phyloP scores from a whole-genome alignment of 2,329 filamentous ascomycete species.

The Thermomyces lanuginosus region DNA sequence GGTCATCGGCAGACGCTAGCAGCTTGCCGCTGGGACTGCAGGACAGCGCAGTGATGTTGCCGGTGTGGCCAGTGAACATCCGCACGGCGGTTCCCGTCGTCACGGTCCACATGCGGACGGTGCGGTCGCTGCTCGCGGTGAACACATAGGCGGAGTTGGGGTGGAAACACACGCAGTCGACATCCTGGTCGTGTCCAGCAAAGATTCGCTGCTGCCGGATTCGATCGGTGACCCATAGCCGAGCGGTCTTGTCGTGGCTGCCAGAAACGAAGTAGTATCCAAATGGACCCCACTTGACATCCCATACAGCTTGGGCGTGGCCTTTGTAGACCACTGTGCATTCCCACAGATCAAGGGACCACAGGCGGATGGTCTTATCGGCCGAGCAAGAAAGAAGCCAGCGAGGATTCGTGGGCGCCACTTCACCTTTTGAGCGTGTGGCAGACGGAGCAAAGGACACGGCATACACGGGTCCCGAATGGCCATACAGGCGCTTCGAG shows the following conservation, averaged over 20 bases:
- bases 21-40: slow-evolving; percentile 79
- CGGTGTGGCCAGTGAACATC: slow-evolving; percentile 79
- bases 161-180: slow-evolving; percentile 87
- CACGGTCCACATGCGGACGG: slow-evolving; percentile 95
- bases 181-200: slow-evolving; percentile 80
- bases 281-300: slow-evolving; percentile 76
- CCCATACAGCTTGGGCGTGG: slow-evolving; percentile 78
- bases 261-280: slow-evolving; percentile 88
- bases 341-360: slow-evolving; percentile 85
- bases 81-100: slow-evolving; percentile 72
- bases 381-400: slow-evolving; percentile 75
- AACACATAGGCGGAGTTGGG: slow-evolving; percentile 89
- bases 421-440: slow-evolving; percentile 32
- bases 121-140: slow-evolving; percentile 82
- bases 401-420: slow-evolving; percentile 45
- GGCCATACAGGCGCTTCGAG: slow-evolving; percentile 67
- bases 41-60: slow-evolving; percentile 69
- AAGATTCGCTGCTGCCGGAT: slow-evolving; percentile 77
- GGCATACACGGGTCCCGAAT: slow-evolving; percentile 75
- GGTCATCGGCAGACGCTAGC: slow-evolving; percentile 76
- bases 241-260: slow-evolving; percentile 76
- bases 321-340: slow-evolving; percentile 88
- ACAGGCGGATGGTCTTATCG: slow-evolving; percentile 76
- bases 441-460: slow-evolving; percentile 72
- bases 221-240: slow-evolving; percentile 84